A percentile compares a stretch with the other conserved stretches of the same genome.
These are phyloP conservation scores for Diaporthe longicolla DNA, from an alignment of 2,329 filamentous ascomycete genomes.

Conservation along the genomic window DNA sequence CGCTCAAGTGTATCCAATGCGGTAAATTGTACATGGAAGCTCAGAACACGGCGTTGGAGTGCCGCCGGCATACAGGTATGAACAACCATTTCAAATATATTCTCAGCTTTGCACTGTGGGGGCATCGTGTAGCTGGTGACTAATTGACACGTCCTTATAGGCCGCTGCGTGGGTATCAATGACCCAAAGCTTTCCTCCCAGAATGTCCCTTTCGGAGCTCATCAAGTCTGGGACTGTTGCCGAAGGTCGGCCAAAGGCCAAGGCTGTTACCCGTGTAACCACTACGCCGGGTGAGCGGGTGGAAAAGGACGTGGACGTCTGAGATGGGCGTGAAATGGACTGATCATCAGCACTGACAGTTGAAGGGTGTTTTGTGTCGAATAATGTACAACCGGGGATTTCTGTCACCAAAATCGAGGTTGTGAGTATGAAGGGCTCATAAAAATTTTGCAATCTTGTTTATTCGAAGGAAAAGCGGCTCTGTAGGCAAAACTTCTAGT, in stretches of 20 bases:
- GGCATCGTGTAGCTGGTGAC: accelerated
- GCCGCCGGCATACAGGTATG: slow-evolving; percentile 5
- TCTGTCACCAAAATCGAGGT: neutral
- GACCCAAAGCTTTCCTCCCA: neutral
- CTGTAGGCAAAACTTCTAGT: neutral
- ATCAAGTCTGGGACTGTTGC: neutral
- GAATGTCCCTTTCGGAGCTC: neutral
- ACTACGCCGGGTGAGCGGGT: neutral
- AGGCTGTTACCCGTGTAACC: neutral
- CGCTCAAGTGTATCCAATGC: slow-evolving; percentile 10
- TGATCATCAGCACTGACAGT: neutral
- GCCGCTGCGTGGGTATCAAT: neutral
- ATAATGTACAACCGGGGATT: neutral
- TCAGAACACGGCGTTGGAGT: neutral
- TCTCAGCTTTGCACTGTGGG: neutral
- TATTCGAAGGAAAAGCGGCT: too few relatives aligned
- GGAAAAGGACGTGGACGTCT: neutral
- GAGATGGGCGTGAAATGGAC: neutral
- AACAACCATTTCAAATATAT: accelerated
- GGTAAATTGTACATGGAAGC: neutral
- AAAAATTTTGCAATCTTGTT: neutral
- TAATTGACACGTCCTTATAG: neutral
- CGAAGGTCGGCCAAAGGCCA: neutral
- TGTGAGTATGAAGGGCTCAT: neutral
- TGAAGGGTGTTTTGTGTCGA: neutral